Evolutionary conservation across 1,284 basidiomycete genomes (phyloP), one percentile per base, ranked within the genome.

Genomic region (Apiotrichum brassicae): DNA sequence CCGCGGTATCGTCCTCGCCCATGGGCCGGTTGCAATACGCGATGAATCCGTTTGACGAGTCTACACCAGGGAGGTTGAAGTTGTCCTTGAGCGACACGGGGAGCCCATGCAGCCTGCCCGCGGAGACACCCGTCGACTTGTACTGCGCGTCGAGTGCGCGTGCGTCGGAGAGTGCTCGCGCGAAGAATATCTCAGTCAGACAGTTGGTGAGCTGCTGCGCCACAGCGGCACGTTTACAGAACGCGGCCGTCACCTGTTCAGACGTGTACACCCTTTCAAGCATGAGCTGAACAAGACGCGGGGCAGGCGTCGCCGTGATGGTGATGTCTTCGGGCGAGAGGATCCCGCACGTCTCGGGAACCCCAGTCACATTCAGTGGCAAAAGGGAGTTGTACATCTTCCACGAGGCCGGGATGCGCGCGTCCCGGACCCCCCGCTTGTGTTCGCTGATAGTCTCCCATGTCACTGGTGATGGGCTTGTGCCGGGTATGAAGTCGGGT

Each of bases 221-320:
- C 43, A 89, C 71, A 37, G 86, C 77, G 0, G 87, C 85, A 20
- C 87, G 77, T 73, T 90, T 89, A 65, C 81, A 81, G 68, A 85
- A 89, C 0, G 87, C 71, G 4, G 51, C 32, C 4, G 53, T 59
- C 4, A 58, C 53, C 32, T 38, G 14, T 19, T 43, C 35, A 5
- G 36, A 32, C 2, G 48, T 50, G 36, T 42, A 39, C 24, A 8
- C 30, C 11, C 23, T n/a, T 7, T 20, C 37, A 13, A 50, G 3
- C 22, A 50, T 37, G 25, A 22, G 19, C 22, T 32, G 20, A 14
- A 50, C 36, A 37, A 50, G 48, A 3, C 16, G 34, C 28, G 23
- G n/a, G 23, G 43, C 48, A 13, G 41, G 34, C 42, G 48, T 44
- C 35, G 24, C 28, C 14, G 48, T 50, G 18, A 87, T 83, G 49